Base-by-base conservation (phyloP, 768 basidiomycete species). In the Lactarius hengduanensis region DNA sequence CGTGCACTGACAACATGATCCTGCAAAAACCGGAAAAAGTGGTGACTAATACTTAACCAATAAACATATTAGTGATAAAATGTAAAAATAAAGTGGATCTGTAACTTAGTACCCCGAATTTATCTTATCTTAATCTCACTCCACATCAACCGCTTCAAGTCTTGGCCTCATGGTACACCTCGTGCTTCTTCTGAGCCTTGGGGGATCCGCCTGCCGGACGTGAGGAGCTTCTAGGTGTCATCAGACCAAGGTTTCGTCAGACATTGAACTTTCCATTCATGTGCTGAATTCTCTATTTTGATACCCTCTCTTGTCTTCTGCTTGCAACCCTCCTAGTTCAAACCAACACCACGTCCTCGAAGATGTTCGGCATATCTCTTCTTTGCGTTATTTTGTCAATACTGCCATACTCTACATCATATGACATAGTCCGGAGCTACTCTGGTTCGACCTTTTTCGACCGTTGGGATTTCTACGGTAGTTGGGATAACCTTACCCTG, bases 361-460 rank as follows among this genome's bases (percentile, higher is more conserved):
- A 43, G 3, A 62, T 66, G 61, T 13, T 62, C 10, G 7, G 61
- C 5, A 43, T 9, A 41, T 43, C 32, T 20, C 40, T 62, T 16
- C 50, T 67, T 57, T 59, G 26, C 22, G 13, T 63, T 59, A 10
- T 16, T 28, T n/a, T 70, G 18, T 61, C 60, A 15, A 38, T 70
- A 16, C 55, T 62, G 3, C 57, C 60, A 15, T 56, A 7, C 15
- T 57, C 63, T 11, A n/a, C 40, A 1, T 59, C 68, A 11, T 79
- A 78, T 69, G 71, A 77, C 43, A 67, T 81, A 32, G 74, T 78
- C 4, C 74, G 77, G 30, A 74, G 74, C 18, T 82, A 80, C 70
- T 71, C 76, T 22, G 81, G 81, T 8, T 41, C 65, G 20, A 74
- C 73, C 8, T 83, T 83, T 72, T 83, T 83, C 72, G 73, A 81